phyloP scores from a whole-genome alignment of 2,329 filamentous ascomycete genomes.

The Hirsutella minnesotensis region DNA sequence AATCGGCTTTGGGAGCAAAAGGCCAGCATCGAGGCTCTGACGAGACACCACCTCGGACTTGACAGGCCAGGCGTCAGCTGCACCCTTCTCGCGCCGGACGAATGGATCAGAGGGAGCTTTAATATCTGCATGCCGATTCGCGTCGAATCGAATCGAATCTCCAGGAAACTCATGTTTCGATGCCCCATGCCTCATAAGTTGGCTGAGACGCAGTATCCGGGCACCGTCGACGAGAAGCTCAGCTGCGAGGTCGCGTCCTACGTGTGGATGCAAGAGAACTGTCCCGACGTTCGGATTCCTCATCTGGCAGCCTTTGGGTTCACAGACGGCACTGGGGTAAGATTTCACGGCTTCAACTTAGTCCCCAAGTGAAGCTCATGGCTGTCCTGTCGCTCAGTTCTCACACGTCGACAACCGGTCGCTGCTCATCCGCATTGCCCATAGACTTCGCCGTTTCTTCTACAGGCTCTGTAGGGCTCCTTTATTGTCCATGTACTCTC shows the following conservation, averaged over 20 bases:
- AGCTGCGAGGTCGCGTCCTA: constrained; percentile 25
- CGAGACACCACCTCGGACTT: background rate
- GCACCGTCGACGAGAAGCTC: constrained; percentile 29
- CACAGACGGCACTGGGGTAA: constrained; percentile 1
- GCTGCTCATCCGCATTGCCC: background rate
- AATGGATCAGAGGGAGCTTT: constrained; percentile 18
- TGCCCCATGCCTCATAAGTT: constrained; percentile 20
- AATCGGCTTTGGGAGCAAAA: background rate
- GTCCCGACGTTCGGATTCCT: constrained; percentile 22
- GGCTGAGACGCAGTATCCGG: constrained; percentile 19
- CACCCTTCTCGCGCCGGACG: constrained; percentile 1
- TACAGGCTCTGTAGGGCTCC: constrained; percentile 1
- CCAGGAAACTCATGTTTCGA: constrained; percentile 6
- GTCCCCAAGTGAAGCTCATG: too few species aligned
- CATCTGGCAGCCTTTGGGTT: constrained; percentile 10
- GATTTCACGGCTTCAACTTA: too few species aligned
- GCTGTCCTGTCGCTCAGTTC: background rate
- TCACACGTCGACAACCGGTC: background rate
- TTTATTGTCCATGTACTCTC: constrained; percentile 1
- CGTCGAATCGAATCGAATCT: background rate
- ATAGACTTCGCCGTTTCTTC: background rate
- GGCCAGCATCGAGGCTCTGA: background rate
- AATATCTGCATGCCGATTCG: constrained; percentile 18
- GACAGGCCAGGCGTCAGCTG: too few species aligned
- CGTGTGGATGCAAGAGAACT: constrained; percentile 24